These are phyloP conservation scores for Begonia fuchsioides DNA, from an alignment of 306 rosid genomes.

Conservation along the genomic window DNA sequence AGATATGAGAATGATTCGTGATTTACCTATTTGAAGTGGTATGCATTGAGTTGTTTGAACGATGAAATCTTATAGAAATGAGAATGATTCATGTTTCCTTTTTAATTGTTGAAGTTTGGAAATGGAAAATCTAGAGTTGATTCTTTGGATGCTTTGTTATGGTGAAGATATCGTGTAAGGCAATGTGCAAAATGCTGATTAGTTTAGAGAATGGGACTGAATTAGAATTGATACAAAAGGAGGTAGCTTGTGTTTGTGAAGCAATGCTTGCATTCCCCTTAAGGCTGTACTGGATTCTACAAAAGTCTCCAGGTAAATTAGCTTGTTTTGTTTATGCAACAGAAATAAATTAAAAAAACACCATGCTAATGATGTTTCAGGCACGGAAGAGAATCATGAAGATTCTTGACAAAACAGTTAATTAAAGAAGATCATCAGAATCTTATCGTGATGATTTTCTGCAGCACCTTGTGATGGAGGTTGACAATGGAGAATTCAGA, in stretches of 20 bases:
- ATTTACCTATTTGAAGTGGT: background rate
- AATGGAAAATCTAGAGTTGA: no score
- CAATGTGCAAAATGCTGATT: conserved; percentile 71
- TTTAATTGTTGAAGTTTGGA: no score
- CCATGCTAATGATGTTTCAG: conserved; percentile 19
- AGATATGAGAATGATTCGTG: background rate
- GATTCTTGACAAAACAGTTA: conserved; percentile 33
- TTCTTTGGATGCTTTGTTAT: no score
- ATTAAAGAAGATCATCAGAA: conserved; percentile 25
- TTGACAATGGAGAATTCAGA: conserved; percentile 12
- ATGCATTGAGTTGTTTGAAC: no score
- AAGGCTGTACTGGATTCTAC: conserved; percentile 54
- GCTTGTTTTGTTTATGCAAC: background rate
- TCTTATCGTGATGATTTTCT: conserved; percentile 37
- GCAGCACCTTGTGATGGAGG: conserved; percentile 24
- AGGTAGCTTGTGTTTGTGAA: conserved; percentile 35
- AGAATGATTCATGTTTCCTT: no score
- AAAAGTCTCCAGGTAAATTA: conserved; percentile 57
- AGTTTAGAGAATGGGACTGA: conserved; percentile 37
- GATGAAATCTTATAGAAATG: no score
- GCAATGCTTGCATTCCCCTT: conserved; percentile 76
- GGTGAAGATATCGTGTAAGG: conserved; percentile 59
- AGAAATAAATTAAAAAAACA: background rate
- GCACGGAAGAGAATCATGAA: conserved; percentile 53
- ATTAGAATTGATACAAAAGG: conserved; percentile 29